Percentiles rank a stretch among this genome's conserved stretches.
These are phyloP conservation scores for Platanus orientalis DNA, from an alignment of 164 flowering plant genomes.

Conservation along the genomic window DNA sequence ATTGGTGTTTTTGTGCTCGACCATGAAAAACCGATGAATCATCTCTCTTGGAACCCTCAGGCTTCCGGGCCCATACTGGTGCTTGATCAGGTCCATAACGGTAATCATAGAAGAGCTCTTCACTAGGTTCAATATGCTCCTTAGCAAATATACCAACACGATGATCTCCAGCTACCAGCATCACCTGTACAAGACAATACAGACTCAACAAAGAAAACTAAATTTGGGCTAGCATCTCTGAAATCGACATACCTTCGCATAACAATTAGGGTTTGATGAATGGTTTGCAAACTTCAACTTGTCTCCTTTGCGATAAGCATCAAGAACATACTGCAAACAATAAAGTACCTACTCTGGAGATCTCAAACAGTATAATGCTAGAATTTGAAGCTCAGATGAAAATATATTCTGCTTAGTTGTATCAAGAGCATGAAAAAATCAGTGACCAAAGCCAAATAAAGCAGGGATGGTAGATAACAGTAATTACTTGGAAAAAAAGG, in stretches of 20 bases:
- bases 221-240: background rate
- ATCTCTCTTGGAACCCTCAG: slow-evolving; percentile 71
- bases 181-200: slow-evolving; percentile 49
- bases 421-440: background rate
- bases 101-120: slow-evolving; percentile 95
- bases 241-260: slow-evolving; percentile 64
- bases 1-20: slow-evolving; percentile 82
- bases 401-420: no score
- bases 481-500: no score
- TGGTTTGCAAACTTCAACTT: slow-evolving; percentile 98
- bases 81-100: slow-evolving; percentile 85
- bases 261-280: slow-evolving; percentile 89
- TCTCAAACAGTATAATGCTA: background rate
- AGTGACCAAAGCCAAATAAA: no score
- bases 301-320: slow-evolving; percentile 98
- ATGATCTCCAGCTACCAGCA: slow-evolving; percentile 97
- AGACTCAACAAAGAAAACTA: slow-evolving; percentile 7
- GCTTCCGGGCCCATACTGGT: slow-evolving; percentile 91
- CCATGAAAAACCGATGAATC: slow-evolving; percentile 54
- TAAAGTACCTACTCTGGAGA: background rate
- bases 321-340: slow-evolving; percentile 74
- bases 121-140: slow-evolving; percentile 83
- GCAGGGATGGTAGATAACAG: no score
- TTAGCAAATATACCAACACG: slow-evolving; percentile 97
- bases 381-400: background rate